Evolutionary conservation across 2,329 filamentous ascomycete species (phyloP), one percentile per base, ranked within the genome.

Genomic region (Exophiala dermatitidis): DNA sequence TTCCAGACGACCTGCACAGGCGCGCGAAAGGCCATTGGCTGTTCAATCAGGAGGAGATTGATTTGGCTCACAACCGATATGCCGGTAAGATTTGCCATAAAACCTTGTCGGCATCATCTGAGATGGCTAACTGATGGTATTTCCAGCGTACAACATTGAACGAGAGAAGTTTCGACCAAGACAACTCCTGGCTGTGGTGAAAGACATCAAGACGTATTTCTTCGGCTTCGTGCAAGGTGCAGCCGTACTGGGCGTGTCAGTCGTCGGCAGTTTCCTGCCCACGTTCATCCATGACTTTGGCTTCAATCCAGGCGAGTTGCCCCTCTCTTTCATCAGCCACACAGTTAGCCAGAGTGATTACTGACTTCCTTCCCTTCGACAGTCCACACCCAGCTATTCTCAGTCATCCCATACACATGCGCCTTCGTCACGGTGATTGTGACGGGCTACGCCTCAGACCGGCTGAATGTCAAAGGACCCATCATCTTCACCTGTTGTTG

Each of bases 1-100:
- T 85, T 58, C 84, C 85, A 2, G 50, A 53, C 9, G 31, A 10
- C 5, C 9, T 53, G n/a, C 29, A n/a, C 9, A 32, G 49, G 28
- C 44, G 40, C 10, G 46, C 37, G 1, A 44, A 42, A 4, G 1
- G 1, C n/a, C 33, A 36, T n/a, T 49, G 28, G 12, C 42, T 53
- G 5, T 50, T 57, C 46, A n/a, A 4, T 4, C 8, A 30, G 3
- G 36, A 36, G 5, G 37, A 48, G 7, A 36, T 8, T n/a, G 30
- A 32, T 40, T 37, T 12, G 46, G 44, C 29, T 12, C 34, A 4
- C 28, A 30, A 28, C 37, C 28, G 36, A 50, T 29, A 31, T 30
- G 37, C 51, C 30, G 26, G 29, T 42, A 42, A 26, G 31, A 32
- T 30, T 31, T 5, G 29, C 4, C 38, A 5, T 4, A 12, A 5